Evolutionary conservation across 768 basidiomycete species (phyloP).

Genomic region (Leucosporidium creatinivorum): DNA sequence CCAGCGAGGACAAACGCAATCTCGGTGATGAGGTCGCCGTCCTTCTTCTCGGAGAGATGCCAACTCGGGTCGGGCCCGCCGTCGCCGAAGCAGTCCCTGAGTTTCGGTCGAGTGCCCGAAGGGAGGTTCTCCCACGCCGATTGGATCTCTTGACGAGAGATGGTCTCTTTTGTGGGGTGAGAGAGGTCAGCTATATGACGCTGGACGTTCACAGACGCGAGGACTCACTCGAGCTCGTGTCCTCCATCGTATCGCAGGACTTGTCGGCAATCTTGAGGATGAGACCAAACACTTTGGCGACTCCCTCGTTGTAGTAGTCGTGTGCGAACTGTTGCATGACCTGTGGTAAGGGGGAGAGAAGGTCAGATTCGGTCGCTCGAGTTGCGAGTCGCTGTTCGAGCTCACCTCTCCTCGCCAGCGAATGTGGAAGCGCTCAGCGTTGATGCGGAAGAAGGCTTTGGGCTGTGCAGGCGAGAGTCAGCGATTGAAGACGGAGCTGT

Average conservation of each 20-base stretch:
- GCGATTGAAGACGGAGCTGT: too few relatives aligned
- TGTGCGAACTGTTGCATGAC: constrained; percentile 66
- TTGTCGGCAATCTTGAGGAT: constrained; percentile 24
- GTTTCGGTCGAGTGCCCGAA: neutral
- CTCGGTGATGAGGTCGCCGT: constrained; percentile 17
- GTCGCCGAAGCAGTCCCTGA: constrained; percentile 17
- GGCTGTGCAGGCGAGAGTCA: constrained; percentile 38
- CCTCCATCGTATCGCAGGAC: constrained; percentile 20
- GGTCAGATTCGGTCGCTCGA: neutral
- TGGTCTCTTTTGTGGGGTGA: constrained; percentile 20
- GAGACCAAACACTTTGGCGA: constrained; percentile 24
- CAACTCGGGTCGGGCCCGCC: constrained; percentile 2
- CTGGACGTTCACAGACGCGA: too few relatives aligned
- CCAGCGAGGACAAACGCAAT: constrained; percentile 24
- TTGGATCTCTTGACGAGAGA: constrained; percentile 34
- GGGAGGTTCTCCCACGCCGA: too few relatives aligned
- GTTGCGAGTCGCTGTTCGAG: too few relatives aligned
- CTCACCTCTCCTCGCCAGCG: constrained; percentile 54
- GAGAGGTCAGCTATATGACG: too few relatives aligned
- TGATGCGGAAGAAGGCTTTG: constrained; percentile 72
- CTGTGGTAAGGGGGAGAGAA: constrained; percentile 46
- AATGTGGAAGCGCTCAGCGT: constrained; percentile 78
- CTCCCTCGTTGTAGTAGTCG: constrained; percentile 65
- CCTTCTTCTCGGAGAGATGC: constrained; percentile 9
- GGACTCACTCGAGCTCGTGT: constrained; percentile 5